phyloP scores from a whole-genome alignment of 805 yeast genomes.

The Yarrowia keelungensis region DNA sequence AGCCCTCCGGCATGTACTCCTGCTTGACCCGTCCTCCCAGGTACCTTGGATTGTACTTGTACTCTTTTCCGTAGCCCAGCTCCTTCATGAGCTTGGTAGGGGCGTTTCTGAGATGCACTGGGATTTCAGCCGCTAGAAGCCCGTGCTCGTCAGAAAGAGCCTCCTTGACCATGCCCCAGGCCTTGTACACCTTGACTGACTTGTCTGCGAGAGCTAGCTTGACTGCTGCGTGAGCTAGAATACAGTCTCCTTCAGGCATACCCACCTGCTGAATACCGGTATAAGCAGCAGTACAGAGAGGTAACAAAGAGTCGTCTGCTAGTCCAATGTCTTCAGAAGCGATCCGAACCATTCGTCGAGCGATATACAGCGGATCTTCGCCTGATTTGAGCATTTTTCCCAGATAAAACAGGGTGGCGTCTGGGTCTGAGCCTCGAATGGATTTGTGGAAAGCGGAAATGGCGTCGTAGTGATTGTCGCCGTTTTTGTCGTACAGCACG shows the following conservation, averaged over 20 bases:
- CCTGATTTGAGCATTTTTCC: conserved; percentile 92
- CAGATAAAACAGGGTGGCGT: conserved; percentile 87
- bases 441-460: conserved; percentile 96
- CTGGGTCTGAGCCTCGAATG: conserved; percentile 85
- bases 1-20: conserved; percentile 67
- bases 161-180: conserved; percentile 70
- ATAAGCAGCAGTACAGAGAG: conserved; percentile 84
- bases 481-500: conserved; percentile 79
- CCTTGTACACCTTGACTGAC: conserved; percentile 84
- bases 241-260: conserved; percentile 90
- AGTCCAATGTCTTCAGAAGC: conserved; percentile 96
- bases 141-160: conserved; percentile 64
- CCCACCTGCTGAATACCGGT: conserved; percentile 91
- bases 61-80: conserved; percentile 80
- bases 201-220: conserved; percentile 85
- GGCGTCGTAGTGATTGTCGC: conserved; percentile 93
- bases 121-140: conserved; percentile 65
- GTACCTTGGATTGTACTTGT: conserved; percentile 88
- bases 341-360: conserved; percentile 89
- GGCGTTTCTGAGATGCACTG: conserved; percentile 84
- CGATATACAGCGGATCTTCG: conserved; percentile 88
- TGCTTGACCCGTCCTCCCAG: conserved; percentile 76
- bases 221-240: conserved; percentile 92
- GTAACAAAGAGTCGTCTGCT: conserved; percentile 80
- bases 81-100: conserved; percentile 92